These are phyloP conservation scores for Monosporozyma solicola DNA, from an alignment of 805 yeast species.

Conservation along the genomic window DNA sequence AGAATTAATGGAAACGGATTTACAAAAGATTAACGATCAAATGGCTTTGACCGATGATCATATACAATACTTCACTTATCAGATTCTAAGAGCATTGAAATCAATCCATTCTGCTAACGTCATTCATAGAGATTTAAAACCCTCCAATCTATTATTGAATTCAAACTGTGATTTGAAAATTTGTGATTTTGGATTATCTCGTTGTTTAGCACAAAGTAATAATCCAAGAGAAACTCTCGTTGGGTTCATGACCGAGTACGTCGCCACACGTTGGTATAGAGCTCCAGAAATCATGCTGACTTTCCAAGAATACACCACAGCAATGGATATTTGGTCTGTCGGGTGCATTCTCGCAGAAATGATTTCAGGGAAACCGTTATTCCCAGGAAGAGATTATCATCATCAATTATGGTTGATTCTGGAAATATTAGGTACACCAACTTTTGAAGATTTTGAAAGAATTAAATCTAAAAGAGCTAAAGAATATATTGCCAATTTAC, in stretches of 20 bases:
- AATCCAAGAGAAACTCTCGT: constrained; percentile 38
- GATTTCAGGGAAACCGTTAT: constrained; percentile 50
- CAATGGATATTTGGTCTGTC: constrained; percentile 74
- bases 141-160: constrained; percentile 59
- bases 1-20: constrained; percentile 70
- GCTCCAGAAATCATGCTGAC: constrained; percentile 80
- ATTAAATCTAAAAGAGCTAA: constrained; percentile 68
- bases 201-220: constrained; percentile 37
- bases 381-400: constrained; percentile 69
- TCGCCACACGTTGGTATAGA: constrained; percentile 78
- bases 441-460: constrained; percentile 61
- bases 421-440: constrained; percentile 65
- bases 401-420: constrained; percentile 59
- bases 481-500: constrained; percentile 63
- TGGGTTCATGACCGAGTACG: constrained; percentile 66
- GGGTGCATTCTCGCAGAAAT: constrained; percentile 73
- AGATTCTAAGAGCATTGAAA: constrained; percentile 59
- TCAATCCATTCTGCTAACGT: constrained; percentile 65
- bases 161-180: constrained; percentile 66
- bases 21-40: constrained; percentile 45
- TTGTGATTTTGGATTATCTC: constrained; percentile 71
- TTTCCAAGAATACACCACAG: constrained; percentile 61
- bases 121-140: constrained; percentile 69
- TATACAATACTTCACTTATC: constrained; percentile 61
- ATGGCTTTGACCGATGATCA: constrained; percentile 50